phyloP scores from a whole-genome alignment of 495 filamentous ascomycete species.

The Aspergillus nidulans region DNA sequence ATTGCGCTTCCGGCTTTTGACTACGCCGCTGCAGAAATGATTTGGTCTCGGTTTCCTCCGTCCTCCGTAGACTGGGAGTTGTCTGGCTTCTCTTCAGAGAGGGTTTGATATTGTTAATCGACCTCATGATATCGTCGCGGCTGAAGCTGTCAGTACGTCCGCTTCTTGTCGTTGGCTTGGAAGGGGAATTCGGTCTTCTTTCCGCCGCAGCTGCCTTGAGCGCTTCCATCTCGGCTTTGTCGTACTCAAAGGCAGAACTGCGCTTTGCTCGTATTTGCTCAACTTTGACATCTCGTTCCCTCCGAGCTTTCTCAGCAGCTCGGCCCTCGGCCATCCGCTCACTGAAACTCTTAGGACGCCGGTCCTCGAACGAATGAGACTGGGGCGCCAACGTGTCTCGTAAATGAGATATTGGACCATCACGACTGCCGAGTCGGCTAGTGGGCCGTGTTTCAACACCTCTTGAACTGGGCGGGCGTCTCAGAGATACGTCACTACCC shows the following conservation, averaged over 20 bases:
- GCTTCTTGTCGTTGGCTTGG: constrained; percentile 42
- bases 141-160: constrained; percentile 48
- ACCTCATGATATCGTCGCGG: constrained; percentile 60
- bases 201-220: constrained; percentile 59
- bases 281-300: constrained; percentile 46
- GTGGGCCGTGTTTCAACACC: constrained; percentile 19
- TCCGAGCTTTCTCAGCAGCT: constrained; percentile 41
- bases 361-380: constrained; percentile 23
- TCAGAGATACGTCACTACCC: constrained; percentile 80
- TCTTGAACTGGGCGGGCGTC: constrained; percentile 55
- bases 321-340: constrained; percentile 73
- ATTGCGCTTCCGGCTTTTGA: constrained; percentile 29
- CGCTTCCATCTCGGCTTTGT: constrained; percentile 59
- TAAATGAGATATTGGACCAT: constrained; percentile 22
- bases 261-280: constrained; percentile 57
- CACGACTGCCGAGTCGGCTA: constrained; percentile 31
- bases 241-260: constrained; percentile 68
- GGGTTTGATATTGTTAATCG: constrained; percentile 27
- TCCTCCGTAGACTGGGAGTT: constrained; percentile 37
- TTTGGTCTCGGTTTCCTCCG: constrained; percentile 15
- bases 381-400: constrained; percentile 26
- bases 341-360: constrained; percentile 69
- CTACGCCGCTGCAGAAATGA: constrained; percentile 22
- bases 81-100: constrained; percentile 50
- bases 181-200: constrained; percentile 20